phyloP scores from a whole-genome alignment of 345 rosid species.

The Microcos paniculata region DNA sequence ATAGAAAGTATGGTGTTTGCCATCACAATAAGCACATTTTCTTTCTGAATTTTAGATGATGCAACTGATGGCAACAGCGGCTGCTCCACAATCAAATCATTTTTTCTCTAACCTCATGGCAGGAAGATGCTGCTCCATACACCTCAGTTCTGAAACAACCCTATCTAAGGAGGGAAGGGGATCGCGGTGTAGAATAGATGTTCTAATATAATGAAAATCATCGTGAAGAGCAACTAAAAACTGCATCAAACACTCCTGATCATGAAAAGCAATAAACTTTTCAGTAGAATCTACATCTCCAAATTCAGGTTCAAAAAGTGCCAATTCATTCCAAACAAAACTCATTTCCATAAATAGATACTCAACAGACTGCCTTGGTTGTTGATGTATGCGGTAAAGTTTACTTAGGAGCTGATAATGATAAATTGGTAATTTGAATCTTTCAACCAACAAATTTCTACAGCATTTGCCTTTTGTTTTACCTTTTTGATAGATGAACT shows the following conservation, averaged over 20 bases:
- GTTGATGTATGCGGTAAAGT: not conserved
- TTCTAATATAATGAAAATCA: not conserved
- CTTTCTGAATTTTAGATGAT: not conserved
- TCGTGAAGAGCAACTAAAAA: not conserved
- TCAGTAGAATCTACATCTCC: not conserved
- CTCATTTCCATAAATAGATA: not conserved
- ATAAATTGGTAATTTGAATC: too few species aligned
- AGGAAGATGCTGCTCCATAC: not conserved
- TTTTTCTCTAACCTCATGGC: not conserved
- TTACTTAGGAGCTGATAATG: not conserved
- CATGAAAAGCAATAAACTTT: not conserved
- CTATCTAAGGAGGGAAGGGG: not conserved
- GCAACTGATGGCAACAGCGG: not conserved
- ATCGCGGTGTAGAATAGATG: not conserved
- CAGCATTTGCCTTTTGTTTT: too few species aligned
- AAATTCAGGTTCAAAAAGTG: not conserved
- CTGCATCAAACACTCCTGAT: not conserved
- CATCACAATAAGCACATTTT: too few species aligned
- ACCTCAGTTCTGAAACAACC: not conserved
- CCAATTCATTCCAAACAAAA: not conserved
- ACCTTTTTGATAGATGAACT: not conserved
- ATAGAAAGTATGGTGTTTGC: too few species aligned
- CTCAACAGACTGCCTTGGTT: not conserved
- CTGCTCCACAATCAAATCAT: not conserved
- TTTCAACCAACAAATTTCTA: too few species aligned